Conservation (phyloP, 495 filamentous ascomycete species). For the Neurospora cerealis region DNA sequence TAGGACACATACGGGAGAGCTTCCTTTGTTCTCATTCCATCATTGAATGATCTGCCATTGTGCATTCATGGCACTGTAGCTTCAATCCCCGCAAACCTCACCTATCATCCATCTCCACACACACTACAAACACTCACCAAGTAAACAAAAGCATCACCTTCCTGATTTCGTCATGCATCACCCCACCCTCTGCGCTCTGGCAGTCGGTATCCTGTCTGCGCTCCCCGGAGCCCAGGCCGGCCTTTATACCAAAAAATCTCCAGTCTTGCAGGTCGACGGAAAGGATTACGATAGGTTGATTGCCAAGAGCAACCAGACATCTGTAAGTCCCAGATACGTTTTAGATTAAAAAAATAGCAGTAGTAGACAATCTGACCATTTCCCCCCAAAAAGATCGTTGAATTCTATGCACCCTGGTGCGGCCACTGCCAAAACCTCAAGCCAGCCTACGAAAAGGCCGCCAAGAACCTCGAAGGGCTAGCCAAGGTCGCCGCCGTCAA, state of each 20-base stretch:
- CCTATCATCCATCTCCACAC: background rate
- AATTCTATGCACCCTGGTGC: conserved; percentile 94
- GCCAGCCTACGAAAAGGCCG: conserved; percentile 90
- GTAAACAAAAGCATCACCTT: background rate
- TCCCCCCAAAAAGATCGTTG: conserved; percentile 36
- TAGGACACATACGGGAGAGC: conserved; percentile 7
- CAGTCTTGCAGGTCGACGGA: conserved; percentile 77
- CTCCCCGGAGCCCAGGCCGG: conserved; percentile 55
- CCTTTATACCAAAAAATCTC: conserved; percentile 78
- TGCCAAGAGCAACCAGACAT: conserved; percentile 79
- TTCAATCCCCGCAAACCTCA: background rate
- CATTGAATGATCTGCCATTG: background rate
- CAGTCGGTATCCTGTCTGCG: conserved; percentile 38
- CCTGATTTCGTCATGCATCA: conserved; percentile 30
- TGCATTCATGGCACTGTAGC: background rate
- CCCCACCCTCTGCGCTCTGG: conserved; percentile 33
- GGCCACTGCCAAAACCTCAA: conserved; percentile 94
- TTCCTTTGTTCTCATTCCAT: background rate
- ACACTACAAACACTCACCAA: background rate
- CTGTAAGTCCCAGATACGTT: conserved; percentile 47
- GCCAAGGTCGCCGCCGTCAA: conserved; percentile 92
- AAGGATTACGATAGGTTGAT: conserved; percentile 80
- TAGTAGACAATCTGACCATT: conserved; percentile 7
- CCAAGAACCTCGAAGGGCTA: conserved; percentile 75
- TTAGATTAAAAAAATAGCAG: background rate